Evolutionary conservation across 352 stramenopile genomes (phyloP).

Genomic region (Globisporangium mamillatum): DNA sequence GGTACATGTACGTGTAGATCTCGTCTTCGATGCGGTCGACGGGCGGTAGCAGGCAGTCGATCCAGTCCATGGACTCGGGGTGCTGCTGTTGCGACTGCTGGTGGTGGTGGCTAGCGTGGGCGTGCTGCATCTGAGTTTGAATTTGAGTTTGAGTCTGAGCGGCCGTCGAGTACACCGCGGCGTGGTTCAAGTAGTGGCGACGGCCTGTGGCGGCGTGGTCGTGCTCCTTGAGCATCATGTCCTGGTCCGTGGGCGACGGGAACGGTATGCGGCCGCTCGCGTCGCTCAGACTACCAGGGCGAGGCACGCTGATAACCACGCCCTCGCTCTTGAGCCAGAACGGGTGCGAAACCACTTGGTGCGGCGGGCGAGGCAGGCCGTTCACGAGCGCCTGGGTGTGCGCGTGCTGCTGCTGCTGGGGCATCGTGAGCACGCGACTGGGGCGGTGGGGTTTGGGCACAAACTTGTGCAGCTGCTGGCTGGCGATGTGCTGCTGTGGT

Average conservation of each 20-base stretch:
- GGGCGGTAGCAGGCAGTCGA: constrained; percentile 48
- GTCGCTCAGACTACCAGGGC: constrained; percentile 18
- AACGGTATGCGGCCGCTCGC: constrained; percentile 17
- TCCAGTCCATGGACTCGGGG: constrained; percentile 50
- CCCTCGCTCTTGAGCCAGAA: constrained; percentile 21
- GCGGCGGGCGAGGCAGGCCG: not conserved
- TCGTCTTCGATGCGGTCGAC: constrained; percentile 34
- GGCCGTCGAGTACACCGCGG: not conserved
- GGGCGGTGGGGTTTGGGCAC: constrained; percentile 5
- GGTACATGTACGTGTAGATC: constrained; percentile 42
- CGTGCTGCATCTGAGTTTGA: not conserved
- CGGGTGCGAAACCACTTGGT: constrained; percentile 7
- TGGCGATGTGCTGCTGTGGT: not conserved
- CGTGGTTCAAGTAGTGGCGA: constrained; percentile 17
- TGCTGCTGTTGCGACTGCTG: constrained; percentile 15
- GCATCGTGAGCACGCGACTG: constrained; percentile 8
- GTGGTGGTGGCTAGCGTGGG: not conserved
- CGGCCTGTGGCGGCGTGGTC: constrained; percentile 20
- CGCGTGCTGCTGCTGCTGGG: not conserved
- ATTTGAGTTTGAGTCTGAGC: not conserved
- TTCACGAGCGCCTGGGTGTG: not conserved
- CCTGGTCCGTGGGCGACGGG: constrained; percentile 21
- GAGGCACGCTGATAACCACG: constrained; percentile 26
- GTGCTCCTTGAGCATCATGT: constrained; percentile 37
- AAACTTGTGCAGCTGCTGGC: constrained; percentile 8